Percentiles rank a stretch among this genome's conserved stretches.
Evolutionary conservation across 768 basidiomycete species (phyloP).

Genomic region (Leccinum longicurvipes): DNA sequence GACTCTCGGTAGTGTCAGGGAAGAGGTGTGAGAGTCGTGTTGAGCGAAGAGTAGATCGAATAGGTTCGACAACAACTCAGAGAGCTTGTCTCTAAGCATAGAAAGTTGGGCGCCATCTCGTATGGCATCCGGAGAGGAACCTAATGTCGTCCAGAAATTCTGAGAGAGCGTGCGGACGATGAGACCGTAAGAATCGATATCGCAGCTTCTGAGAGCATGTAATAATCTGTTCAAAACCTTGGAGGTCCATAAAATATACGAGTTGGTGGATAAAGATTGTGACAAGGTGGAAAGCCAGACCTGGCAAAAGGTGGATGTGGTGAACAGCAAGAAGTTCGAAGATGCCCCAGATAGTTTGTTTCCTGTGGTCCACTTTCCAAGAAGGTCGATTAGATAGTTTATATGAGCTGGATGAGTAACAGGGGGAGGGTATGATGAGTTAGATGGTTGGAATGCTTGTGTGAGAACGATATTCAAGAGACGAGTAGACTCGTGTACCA

Average conservation of each 20-base stretch:
- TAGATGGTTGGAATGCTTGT: constrained; percentile 33
- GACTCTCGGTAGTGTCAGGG: constrained; percentile 5
- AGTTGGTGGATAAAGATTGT: constrained; percentile 30
- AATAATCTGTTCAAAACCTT: constrained; percentile 39
- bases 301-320: constrained; percentile 27
- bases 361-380: constrained; percentile 35
- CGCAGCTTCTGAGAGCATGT: constrained; percentile 26
- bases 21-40: neutral
- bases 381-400: constrained; percentile 45
- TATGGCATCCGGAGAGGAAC: neutral
- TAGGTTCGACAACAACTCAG: constrained; percentile 20
- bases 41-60: constrained; percentile 21
- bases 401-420: constrained; percentile 45
- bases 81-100: constrained; percentile 19
- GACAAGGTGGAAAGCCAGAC: constrained; percentile 16
- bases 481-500: constrained; percentile 41
- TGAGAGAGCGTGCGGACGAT: constrained; percentile 30
- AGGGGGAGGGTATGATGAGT: constrained; percentile 23
- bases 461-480: constrained; percentile 43
- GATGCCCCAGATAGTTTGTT: constrained; percentile 3
- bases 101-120: neutral
- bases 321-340: constrained; percentile 15
- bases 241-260: constrained; percentile 40
- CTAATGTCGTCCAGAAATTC: constrained; percentile 9
- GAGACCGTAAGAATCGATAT: constrained; percentile 33